Evolutionary conservation across 129 eudicot species (phyloP).

Genomic region (Lactuca saligna): DNA sequence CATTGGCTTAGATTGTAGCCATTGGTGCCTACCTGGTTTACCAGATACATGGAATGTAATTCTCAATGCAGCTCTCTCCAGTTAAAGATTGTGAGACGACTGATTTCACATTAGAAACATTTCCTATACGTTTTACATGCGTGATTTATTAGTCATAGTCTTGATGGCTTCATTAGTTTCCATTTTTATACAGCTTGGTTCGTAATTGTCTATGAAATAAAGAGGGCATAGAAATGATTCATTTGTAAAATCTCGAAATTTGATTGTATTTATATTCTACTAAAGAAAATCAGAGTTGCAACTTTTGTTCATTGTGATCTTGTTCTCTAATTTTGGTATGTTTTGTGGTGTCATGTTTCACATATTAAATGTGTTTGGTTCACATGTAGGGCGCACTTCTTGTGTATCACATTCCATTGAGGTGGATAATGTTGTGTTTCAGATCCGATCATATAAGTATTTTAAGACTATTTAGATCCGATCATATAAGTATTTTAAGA

Average conservation of each 20-base stretch:
- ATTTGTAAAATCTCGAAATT: slow-evolving; percentile 23
- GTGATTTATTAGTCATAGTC: slow-evolving; percentile 39
- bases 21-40: slow-evolving; percentile 95
- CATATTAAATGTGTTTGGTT: neutral
- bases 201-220: slow-evolving; percentile 28
- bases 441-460: neutral
- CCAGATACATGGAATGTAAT: slow-evolving; percentile 98
- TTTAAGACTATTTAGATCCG: no score
- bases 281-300: no score
- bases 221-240: slow-evolving; percentile 15
- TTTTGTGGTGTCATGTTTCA: neutral
- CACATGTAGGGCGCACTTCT: neutral
- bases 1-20: slow-evolving; percentile 78
- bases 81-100: slow-evolving; percentile 14
- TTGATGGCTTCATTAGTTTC: slow-evolving; percentile 23
- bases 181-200: slow-evolving; percentile 26
- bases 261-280: slow-evolving; percentile 7
- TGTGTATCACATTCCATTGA: neutral
- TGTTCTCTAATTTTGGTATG: neutral
- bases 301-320: neutral
- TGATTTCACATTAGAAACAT: slow-evolving; percentile 3
- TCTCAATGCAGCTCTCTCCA: slow-evolving; percentile 57
- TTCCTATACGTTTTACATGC: slow-evolving; percentile 24
- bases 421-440: neutral
- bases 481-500: neutral